phyloP scores from a whole-genome alignment of 768 basidiomycete species.

The Epithele typhae region DNA sequence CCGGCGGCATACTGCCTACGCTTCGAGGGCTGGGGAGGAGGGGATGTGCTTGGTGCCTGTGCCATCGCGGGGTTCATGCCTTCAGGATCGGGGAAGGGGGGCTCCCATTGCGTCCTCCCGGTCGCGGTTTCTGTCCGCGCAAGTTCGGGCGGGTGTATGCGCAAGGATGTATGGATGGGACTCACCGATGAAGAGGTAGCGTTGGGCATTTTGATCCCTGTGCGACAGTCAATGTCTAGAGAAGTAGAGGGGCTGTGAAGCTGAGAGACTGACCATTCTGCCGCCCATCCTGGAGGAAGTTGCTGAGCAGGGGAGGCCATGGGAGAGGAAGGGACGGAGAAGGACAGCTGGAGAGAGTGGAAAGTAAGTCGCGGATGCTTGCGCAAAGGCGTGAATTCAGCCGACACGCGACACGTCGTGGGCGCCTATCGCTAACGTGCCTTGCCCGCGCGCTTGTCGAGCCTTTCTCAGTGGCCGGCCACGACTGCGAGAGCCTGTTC shows the following conservation, averaged over 20 bases:
- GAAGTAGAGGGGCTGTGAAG: too few species aligned
- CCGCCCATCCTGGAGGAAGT: constrained; percentile 88
- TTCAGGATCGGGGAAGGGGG: constrained; percentile 42
- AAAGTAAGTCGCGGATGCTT: constrained; percentile 1
- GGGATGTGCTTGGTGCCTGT: constrained; percentile 44
- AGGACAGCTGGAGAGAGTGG: constrained; percentile 10
- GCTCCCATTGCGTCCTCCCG: constrained; percentile 88
- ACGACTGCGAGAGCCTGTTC: too few species aligned
- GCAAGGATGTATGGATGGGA: constrained; percentile 11
- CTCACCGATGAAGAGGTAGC: constrained; percentile 88
- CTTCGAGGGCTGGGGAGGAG: constrained; percentile 44
- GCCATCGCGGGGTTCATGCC: constrained; percentile 12
- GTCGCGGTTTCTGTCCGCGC: constrained; percentile 77
- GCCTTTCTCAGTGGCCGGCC: not conserved
- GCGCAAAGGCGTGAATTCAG: not conserved
- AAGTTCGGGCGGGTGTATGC: not conserved
- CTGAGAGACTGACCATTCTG: constrained; percentile 68
- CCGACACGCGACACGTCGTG: constrained; percentile 19
- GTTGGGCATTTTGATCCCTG: constrained; percentile 79
- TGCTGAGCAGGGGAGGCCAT: constrained; percentile 56
- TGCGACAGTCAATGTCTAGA: constrained; percentile 10
- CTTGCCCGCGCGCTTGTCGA: not conserved
- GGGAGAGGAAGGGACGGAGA: constrained; percentile 4
- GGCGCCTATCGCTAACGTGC: constrained; percentile 4
- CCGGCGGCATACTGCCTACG: constrained; percentile 93